Conservation (phyloP, 2,329 filamentous ascomycete genomes). For the Trichoderma oligosporum region DNA sequence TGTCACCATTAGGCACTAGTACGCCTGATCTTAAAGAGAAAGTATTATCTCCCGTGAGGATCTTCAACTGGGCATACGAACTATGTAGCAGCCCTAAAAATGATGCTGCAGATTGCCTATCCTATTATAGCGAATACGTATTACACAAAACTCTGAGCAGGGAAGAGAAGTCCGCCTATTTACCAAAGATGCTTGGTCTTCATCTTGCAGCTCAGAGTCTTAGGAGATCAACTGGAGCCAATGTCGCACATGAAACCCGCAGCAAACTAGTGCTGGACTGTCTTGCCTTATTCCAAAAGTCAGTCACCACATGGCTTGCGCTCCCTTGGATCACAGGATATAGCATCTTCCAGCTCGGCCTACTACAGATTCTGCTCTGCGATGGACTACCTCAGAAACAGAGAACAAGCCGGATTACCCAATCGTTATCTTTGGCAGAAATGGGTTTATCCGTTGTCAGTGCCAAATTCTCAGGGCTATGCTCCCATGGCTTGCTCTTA, state of each 20-base stretch:
- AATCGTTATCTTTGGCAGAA: not conserved
- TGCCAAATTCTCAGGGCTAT: conserved; percentile 2
- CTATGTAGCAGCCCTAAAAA: not conserved
- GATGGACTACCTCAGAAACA: not conserved
- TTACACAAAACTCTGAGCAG: not conserved
- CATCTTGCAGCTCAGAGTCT: not conserved
- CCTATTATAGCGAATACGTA: not conserved
- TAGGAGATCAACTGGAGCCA: not conserved
- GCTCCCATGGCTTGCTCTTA: not conserved
- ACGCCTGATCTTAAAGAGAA: not conserved
- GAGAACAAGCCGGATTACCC: not conserved
- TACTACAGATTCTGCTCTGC: not conserved
- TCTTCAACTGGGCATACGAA: conserved; percentile 8
- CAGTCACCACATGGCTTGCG: not conserved
- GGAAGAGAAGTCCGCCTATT: not conserved
- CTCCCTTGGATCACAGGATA: conserved; percentile 14
- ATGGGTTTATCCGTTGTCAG: conserved; percentile 3
- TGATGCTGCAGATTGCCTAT: not conserved
- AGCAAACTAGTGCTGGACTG: not conserved
- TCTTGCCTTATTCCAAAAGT: not conserved
- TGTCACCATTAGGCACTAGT: not conserved
- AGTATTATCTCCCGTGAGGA: not conserved
- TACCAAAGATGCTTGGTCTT: not conserved
- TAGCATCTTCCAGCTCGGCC: conserved; percentile 4
- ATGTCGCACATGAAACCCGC: not conserved